Conservation (phyloP, 139 green algal genomes). For the Tetraselmis chui region DNA sequence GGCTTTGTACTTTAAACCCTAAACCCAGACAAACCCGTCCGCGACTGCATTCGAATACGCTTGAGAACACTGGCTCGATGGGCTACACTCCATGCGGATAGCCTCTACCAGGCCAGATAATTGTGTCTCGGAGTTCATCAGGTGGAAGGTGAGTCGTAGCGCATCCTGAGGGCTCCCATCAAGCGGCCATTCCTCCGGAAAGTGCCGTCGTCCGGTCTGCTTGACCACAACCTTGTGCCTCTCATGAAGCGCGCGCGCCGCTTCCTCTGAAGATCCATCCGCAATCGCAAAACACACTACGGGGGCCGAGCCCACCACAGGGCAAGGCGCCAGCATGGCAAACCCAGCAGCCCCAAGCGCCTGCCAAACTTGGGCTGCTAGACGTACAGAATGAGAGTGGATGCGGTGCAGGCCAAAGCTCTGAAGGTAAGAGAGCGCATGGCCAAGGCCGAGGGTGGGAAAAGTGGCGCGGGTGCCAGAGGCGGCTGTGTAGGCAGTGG, state of each 20-base stretch:
- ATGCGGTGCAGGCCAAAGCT: background rate
- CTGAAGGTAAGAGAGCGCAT: background rate
- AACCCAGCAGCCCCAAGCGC: background rate
- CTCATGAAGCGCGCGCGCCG: background rate
- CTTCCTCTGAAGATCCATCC: background rate
- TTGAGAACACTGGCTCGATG: too few species aligned
- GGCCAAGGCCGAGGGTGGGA: background rate
- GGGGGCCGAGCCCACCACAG: too few species aligned
- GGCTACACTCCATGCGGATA: too few species aligned
- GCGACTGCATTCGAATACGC: too few species aligned
- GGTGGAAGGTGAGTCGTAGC: background rate
- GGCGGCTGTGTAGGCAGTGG: background rate
- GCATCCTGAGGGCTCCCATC: background rate
- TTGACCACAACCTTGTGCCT: background rate
- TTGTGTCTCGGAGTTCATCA: background rate
- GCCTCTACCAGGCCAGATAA: too few species aligned
- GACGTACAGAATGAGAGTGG: background rate
- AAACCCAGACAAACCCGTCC: too few species aligned
- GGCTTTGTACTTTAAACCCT: too few species aligned
- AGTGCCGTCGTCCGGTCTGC: background rate
- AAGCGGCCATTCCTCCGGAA: background rate
- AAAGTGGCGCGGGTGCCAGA: background rate
- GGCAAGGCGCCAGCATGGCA: background rate
- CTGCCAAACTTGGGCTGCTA: background rate
- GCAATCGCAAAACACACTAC: background rate